Base-by-base conservation (phyloP, 2,329 filamentous ascomycete genomes). In the Clarireedia monteithiana region DNA sequence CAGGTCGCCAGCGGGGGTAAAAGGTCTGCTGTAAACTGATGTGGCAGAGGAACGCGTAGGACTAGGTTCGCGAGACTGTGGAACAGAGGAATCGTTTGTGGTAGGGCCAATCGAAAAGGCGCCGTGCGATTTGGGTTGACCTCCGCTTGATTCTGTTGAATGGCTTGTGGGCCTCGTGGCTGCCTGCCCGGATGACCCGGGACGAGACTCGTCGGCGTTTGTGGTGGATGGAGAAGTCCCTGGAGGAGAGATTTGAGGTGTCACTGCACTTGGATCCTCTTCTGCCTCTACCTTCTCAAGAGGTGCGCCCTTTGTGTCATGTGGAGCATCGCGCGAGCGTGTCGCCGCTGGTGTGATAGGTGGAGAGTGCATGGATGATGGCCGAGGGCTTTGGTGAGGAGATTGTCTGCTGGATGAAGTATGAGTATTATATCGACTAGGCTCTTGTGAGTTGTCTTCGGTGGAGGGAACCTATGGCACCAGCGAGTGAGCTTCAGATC, bases 321-420 rank as follows among this genome's bases (percentile, higher is more conserved):
- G 61, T 14, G 49, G 26, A 62, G 69, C 70, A 67, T 83, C 83
- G 63, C 76, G 75, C 53, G 80, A 82, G 61, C 77, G 75, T 45
- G 89, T 92, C 51, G 85, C 91, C 54, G 90, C 85, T 17, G 92
- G 92, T 12, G 91, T 96, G 52, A 97, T 79, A 44, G 91, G 91
- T 62, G 92, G 92, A 10, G 91, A 95, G 64, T 92, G 88, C 73
- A 95, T 81, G 56, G 86, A 82, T 58, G 85, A 83, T 46, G 81
- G 75, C 59, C 81, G 79, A 58, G 88, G 86, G 61, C 85, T 88
- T 42, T 83, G 75, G 68, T 78, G 79, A 30, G 86, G 84, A 56
- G 86, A 91, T 59, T 80, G 78, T 63, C 78, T 81, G 57, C 76
- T 76, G 53, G 84, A 84, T 60, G 86, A 84, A 60, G 73, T 82